These are phyloP conservation scores for Lasiodiplodia gonubiensis DNA, from an alignment of 2,329 filamentous ascomycete species.

Conservation along the genomic window DNA sequence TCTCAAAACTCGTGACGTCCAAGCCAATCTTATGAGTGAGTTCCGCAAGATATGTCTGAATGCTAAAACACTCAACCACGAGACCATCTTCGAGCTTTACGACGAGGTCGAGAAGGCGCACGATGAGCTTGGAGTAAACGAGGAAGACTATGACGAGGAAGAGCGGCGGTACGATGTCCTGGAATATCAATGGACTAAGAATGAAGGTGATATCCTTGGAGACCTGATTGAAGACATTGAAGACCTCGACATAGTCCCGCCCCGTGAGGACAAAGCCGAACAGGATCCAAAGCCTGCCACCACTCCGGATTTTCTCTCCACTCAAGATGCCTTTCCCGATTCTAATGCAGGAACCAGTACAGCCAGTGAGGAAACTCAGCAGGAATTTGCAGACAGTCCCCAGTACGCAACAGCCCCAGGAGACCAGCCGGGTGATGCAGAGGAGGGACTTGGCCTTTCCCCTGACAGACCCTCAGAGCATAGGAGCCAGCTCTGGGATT, in stretches of 20 bases:
- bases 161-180: not conserved
- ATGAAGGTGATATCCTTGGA: not conserved
- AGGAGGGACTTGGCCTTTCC: no score
- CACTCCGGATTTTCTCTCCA: not conserved
- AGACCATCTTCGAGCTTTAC: not conserved
- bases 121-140: not conserved
- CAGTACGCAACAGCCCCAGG: no score
- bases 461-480: no score
- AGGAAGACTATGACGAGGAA: constrained; percentile 10
- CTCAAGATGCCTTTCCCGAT: no score
- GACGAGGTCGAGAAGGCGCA: not conserved
- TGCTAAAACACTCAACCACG: not conserved
- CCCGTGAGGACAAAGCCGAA: not conserved
- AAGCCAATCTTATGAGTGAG: not conserved
- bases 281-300: not conserved
- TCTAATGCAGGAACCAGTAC: no score
- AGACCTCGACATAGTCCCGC: not conserved
- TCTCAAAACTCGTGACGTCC: not conserved
- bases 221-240: not conserved
- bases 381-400: no score
- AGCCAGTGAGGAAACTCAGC: no score
- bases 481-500: not conserved
- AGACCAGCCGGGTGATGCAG: no score
- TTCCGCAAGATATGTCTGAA: constrained; percentile 5
- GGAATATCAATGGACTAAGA: not conserved